phyloP scores from a whole-genome alignment of 163 green algal genomes.

The Scenedesmus sp. region DNA sequence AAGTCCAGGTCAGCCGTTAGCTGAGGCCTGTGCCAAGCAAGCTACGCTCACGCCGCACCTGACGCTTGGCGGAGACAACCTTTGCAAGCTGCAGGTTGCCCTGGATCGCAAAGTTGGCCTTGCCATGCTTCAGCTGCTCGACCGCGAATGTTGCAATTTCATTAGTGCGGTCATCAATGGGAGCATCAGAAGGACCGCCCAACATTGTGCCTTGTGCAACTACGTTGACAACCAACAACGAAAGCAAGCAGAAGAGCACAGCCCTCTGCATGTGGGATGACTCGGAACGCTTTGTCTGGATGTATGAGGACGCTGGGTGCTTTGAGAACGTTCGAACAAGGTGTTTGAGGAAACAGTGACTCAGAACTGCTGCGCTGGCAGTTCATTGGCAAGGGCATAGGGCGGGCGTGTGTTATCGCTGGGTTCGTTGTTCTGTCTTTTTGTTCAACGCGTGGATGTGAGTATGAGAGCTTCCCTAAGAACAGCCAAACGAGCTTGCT shows the following conservation, averaged over 20 bases:
- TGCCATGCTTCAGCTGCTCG: conserved; percentile 47
- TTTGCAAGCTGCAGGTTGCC: conserved; percentile 30
- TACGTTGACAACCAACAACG: not conserved
- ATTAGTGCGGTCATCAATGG: conserved; percentile 15
- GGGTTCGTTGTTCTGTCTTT: not conserved
- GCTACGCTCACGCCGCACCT: conserved; percentile 25
- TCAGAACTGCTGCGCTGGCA: not conserved
- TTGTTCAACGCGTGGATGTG: not conserved
- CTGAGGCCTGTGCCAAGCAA: not conserved
- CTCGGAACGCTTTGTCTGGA: not conserved
- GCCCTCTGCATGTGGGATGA: conserved; percentile 1
- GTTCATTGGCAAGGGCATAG: not conserved
- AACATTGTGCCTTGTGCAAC: conserved; percentile 14
- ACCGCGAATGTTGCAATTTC: conserved; percentile 43
- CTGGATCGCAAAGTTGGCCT: conserved; percentile 48
- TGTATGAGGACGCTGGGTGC: not conserved
- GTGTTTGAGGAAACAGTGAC: not conserved
- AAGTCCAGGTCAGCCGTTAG: not conserved
- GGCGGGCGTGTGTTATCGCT: not conserved
- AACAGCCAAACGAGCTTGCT: not conserved
- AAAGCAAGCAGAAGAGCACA: conserved; percentile 26
- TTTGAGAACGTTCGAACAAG: not conserved
- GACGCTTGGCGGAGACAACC: conserved; percentile 44
- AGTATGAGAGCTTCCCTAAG: not conserved
- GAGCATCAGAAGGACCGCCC: not conserved